These are phyloP conservation scores for Mucor piriformis DNA, from an alignment of 371 early-diverging fungal genomes.

Conservation along the genomic window DNA sequence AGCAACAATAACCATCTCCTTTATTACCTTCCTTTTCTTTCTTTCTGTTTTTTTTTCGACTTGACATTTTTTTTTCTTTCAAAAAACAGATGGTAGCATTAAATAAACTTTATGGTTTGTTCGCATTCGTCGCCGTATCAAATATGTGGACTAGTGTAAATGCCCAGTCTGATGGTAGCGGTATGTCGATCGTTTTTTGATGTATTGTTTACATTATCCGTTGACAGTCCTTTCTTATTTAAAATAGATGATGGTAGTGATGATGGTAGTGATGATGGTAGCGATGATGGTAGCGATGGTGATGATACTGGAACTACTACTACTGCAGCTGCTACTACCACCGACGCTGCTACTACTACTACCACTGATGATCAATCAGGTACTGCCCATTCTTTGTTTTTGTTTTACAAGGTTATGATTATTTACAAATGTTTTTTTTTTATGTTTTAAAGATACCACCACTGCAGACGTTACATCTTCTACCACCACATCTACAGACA, in stretches of 20 bases:
- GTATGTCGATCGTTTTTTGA: slow-evolving; percentile 2
- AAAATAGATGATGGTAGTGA: slow-evolving; percentile 1
- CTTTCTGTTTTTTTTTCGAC: slow-evolving; percentile 1
- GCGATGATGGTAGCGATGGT: too few relatives aligned
- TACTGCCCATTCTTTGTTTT: too few relatives aligned
- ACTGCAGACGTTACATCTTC: neutral
- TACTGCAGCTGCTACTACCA: too few relatives aligned
- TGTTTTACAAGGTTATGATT: too few relatives aligned
- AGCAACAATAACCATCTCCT: neutral
- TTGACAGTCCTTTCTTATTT: slow-evolving; percentile 3
- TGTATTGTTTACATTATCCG: neutral
- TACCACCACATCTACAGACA: slow-evolving; percentile 1
- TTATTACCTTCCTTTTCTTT: slow-evolving; percentile 5
- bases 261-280: neutral
- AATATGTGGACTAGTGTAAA: slow-evolving; percentile 21
- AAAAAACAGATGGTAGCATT: slow-evolving; percentile 12
- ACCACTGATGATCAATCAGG: too few relatives aligned
- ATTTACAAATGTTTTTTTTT: too few relatives aligned
- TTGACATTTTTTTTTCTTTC: neutral
- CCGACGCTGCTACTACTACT: too few relatives aligned
- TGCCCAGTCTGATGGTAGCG: slow-evolving; percentile 14
- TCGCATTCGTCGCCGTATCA: slow-evolving; percentile 5
- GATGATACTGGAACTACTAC: too few relatives aligned
- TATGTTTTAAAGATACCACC: neutral
- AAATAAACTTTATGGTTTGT: slow-evolving; percentile 5